These are phyloP conservation scores for Escallonia herrerae DNA, from an alignment of 129 eudicot genomes.

Conservation along the genomic window DNA sequence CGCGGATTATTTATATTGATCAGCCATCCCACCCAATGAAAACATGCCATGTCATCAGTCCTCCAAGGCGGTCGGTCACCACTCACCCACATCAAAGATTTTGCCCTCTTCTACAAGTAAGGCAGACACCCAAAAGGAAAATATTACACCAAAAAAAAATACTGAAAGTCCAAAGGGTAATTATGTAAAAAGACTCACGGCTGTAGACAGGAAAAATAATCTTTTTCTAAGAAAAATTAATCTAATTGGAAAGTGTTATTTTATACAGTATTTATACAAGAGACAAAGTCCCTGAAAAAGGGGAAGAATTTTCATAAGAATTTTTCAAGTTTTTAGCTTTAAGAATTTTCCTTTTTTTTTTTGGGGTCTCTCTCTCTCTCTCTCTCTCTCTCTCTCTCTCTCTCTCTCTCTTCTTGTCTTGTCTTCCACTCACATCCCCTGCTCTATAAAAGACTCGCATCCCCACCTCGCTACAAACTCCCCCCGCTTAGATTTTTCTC, in stretches of 20 bases:
- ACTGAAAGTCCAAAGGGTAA: too few relatives aligned
- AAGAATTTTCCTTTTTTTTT: too few relatives aligned
- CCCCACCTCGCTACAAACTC: conserved; percentile 10
- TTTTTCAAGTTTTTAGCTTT: not conserved
- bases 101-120: not conserved
- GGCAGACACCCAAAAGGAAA: not conserved
- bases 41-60: not conserved
- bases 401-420: conserved; percentile 1
- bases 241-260: not conserved
- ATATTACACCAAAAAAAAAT: not conserved
- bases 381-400: not conserved
- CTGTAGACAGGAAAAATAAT: not conserved
- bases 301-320: conserved; percentile 15
- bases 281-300: conserved; percentile 21
- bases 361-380: too few relatives aligned
- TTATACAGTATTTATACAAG: conserved; percentile 4
- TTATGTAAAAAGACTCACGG: too few relatives aligned
- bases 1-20: conserved; percentile 1
- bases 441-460: conserved; percentile 18
- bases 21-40: not conserved
- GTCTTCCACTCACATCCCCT: conserved; percentile 3
- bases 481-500: conserved; percentile 3
- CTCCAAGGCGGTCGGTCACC: not conserved
- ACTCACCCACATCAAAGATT: not conserved
- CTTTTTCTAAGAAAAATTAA: too few relatives aligned